Base-by-base conservation (phyloP, 768 basidiomycete species). In the Panus rudis region DNA sequence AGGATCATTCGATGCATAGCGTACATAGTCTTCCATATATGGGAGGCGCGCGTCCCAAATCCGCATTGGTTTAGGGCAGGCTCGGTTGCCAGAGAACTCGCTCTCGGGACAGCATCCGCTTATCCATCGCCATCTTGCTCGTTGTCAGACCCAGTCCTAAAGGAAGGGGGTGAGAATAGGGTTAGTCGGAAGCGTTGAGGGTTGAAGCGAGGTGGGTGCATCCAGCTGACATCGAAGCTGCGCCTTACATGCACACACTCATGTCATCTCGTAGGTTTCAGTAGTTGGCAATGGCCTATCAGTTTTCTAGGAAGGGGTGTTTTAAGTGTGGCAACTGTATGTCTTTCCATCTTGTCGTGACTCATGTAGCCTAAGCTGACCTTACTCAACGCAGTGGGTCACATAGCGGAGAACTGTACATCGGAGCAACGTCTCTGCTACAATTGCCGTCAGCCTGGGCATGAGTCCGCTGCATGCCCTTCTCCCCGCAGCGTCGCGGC, bases 381-480 rank as follows among this genome's bases (percentile, higher is more conserved):
- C 48, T 27, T 39, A 45, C 30, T 21, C 26, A 30, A 24, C 43
- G 11, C 53, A 92, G 91, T 92, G 60, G 91, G 91, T 37, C 91
- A 94, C 63, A 87, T 93, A 57, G 91, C 91, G 56, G 89, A 91
- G 72, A 86, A 84, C 56, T 94, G 91, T 61, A 76, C 88, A 35
- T 88, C 87, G 50, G 85, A 86, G 56, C 79, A 87, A 62, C 79
- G 89, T 55, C 76, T 94, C 47, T 94, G 92, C 68, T 94, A 92
- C 69, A 94, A 93, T 61, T 94, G 92, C 63, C 81, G 88, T 52
- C 86, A 92, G 61, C 85, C 90, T n/a, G 92, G 92, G 30, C 92
- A 93, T 55, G 91, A 93, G 64, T 90, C 86, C 16, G 82, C 86
- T 43, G 79, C 84, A 43, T 93, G 92, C 61, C 84, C 89, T 30